Evolutionary conservation across 164 flowering plant genomes (phyloP), one percentile per base, ranked within the genome.

Genomic region (Dillenia turbinata): DNA sequence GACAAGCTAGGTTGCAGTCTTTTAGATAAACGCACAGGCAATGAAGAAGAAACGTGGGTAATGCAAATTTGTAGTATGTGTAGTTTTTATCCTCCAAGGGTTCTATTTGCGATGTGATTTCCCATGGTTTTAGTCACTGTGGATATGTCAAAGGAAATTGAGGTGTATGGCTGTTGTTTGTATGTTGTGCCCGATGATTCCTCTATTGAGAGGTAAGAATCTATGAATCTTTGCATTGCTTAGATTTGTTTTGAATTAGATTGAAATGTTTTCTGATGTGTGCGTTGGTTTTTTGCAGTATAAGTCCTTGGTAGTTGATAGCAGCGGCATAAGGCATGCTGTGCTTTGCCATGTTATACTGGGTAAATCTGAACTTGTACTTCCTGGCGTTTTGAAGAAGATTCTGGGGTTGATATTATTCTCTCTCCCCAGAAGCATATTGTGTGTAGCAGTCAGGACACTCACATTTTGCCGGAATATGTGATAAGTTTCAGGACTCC

Each of bases 401-500:
- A 86, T 72, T 71, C 79, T 1, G 91, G 86, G 3, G 85, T 80
- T 15, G 88, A 86, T 55, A 48, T 63, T 56, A 51, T 78, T 19
- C 49, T 26, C 9, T 55, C 62, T 55, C 86, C 88, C 0, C 80
- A 57, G 59, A 79, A 66, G 64, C 80, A 75, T 60, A 71, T 80
- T n/a, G 66, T 84, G 0, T 84, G 91, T 86, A 71, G 73, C 49
- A 66, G 73, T 13, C 68, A 80, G 86, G 79, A 84, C 64, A 73
- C 83, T 12, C 83, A 80, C 47, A 72, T 86, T 64, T 66, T 77
- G 64, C 91, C 91, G 0, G 81, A 76, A 61, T 82, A 64, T 45
- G 67, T 82, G 1, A 57, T 86, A 12, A 77, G 78, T 51, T 76
- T 83, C 71, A 75, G 70, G 66, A 73, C 76, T 61, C 75, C 81